Conservation (phyloP, 2,329 filamentous ascomycete genomes). For the Penicillium hesseltinei region DNA sequence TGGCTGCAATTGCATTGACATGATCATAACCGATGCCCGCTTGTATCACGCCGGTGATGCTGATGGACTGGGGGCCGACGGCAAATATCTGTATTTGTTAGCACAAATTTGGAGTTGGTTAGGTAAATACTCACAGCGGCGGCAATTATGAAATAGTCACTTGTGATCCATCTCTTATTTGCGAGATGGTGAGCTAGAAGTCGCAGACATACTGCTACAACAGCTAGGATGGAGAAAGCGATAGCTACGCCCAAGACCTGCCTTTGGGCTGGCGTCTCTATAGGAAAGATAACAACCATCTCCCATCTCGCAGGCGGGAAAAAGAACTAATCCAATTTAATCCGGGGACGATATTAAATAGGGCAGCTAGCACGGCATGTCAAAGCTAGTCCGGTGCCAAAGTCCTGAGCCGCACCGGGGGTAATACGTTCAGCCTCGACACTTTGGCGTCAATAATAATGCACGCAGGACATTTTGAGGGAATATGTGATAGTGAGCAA, state of each 20-base stretch:
- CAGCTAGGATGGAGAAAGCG: slow-evolving; percentile 17
- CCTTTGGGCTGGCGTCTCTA: slow-evolving; percentile 17
- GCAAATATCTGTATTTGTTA: slow-evolving; percentile 18
- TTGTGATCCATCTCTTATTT: slow-evolving; percentile 17
- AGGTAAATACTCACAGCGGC: slow-evolving; percentile 15
- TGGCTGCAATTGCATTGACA: slow-evolving; percentile 9
- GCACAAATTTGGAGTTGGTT: not conserved
- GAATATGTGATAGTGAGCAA: too few species aligned
- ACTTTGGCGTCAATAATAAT: not conserved
- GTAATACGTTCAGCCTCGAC: not conserved
- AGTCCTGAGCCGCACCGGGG: not conserved
- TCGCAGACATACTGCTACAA: slow-evolving; percentile 19
- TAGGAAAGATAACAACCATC: slow-evolving; percentile 22
- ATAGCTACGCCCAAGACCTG: slow-evolving; percentile 20
- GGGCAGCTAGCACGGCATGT: not conserved
- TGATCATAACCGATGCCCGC: slow-evolving; percentile 26
- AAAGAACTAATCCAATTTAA: too few species aligned
- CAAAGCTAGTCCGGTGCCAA: not conserved
- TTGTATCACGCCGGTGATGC: slow-evolving; percentile 24
- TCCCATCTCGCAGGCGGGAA: not conserved
- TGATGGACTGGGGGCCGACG: slow-evolving; percentile 23
- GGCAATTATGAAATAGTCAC: slow-evolving; percentile 24
- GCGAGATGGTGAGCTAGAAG: slow-evolving; percentile 22
- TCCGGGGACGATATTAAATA: not conserved
- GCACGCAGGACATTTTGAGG: too few species aligned